These are phyloP conservation scores for Prunus mongolica DNA, from an alignment of 306 rosid species.

Conservation along the genomic window DNA sequence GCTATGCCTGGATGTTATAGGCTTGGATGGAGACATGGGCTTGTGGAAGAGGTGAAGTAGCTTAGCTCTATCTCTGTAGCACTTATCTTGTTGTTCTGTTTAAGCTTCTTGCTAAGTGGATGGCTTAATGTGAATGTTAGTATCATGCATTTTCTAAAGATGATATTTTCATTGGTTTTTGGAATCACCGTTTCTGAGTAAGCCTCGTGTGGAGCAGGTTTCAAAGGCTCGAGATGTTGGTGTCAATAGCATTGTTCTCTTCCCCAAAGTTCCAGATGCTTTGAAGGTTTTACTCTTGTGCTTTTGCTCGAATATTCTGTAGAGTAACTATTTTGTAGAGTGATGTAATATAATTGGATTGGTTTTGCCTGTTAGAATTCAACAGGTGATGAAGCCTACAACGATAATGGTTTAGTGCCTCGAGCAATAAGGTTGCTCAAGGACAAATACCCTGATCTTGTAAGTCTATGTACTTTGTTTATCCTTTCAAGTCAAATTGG, in stretches of 20 bases:
- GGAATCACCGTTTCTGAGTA: neutral
- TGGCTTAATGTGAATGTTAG: no score
- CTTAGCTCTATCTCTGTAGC: neutral
- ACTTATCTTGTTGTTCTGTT: neutral
- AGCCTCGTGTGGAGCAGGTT: slow-evolving; percentile 50
- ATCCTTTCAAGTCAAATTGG: slow-evolving; percentile 3
- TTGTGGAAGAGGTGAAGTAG: slow-evolving; percentile 72
- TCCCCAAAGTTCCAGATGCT: slow-evolving; percentile 95
- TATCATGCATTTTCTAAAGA: neutral
- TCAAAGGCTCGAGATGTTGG: slow-evolving; percentile 88
- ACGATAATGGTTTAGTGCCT: slow-evolving; percentile 85
- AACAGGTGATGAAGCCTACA: slow-evolving; percentile 91
- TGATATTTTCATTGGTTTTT: neutral
- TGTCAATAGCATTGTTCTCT: slow-evolving; percentile 80
- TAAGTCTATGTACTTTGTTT: slow-evolving; percentile 37
- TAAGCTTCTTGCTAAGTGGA: neutral
- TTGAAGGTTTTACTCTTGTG: slow-evolving; percentile 55
- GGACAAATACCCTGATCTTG: slow-evolving; percentile 92
- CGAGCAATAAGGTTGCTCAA: slow-evolving; percentile 83
- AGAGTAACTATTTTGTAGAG: neutral
- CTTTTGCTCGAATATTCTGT: neutral
- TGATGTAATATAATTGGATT: slow-evolving; percentile 17
- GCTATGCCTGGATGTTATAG: slow-evolving; percentile 98
- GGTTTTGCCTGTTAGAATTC: slow-evolving; percentile 47
- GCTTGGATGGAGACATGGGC: slow-evolving; percentile 99